A percentile compares a stretch with the other conserved stretches of the same genome.
These are phyloP conservation scores for Fusarium sp. DNA, from an alignment of 2,329 filamentous ascomycete species.

Conservation along the genomic window DNA sequence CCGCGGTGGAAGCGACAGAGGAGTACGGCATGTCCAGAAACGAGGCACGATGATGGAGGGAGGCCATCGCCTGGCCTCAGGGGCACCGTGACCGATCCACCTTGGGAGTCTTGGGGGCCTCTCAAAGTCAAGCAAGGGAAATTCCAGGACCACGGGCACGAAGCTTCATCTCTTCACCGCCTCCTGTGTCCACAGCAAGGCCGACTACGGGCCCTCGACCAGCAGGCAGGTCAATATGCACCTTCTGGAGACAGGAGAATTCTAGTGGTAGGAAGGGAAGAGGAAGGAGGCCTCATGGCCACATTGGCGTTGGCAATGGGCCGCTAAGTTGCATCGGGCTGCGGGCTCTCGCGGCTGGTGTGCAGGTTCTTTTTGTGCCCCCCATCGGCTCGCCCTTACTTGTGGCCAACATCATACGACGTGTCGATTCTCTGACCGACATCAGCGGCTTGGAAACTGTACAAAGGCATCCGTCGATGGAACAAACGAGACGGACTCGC, in stretches of 20 bases:
- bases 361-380: slow-evolving; percentile 35
- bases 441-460: slow-evolving; percentile 3
- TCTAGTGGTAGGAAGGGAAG: slow-evolving; percentile 38
- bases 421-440: slow-evolving; percentile 14
- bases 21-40: slow-evolving; percentile 14
- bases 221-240: slow-evolving; percentile 40
- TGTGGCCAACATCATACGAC: slow-evolving; percentile 40
- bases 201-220: slow-evolving; percentile 28
- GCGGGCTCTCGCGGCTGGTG: slow-evolving; percentile 41
- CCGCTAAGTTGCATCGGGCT: slow-evolving; percentile 43
- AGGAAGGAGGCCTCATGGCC: slow-evolving; percentile 38
- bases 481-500: slow-evolving; percentile 2
- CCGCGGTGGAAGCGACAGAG: slow-evolving; percentile 14
- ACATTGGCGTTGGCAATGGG: slow-evolving; percentile 41
- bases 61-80: slow-evolving; percentile 32
- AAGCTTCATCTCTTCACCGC: slow-evolving; percentile 43
- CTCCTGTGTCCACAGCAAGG: slow-evolving; percentile 38
- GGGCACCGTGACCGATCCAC: slow-evolving; percentile 38
- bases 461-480: slow-evolving; percentile 3
- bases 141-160: slow-evolving; percentile 35
- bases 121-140: slow-evolving; percentile 38
- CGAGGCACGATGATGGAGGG: slow-evolving; percentile 26
- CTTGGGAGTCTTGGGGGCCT: slow-evolving; percentile 28
- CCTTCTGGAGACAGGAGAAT: slow-evolving; percentile 24
- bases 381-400: slow-evolving; percentile 31